phyloP scores from a whole-genome alignment of 768 basidiomycete genomes.

The Calocybe gangraenosa region DNA sequence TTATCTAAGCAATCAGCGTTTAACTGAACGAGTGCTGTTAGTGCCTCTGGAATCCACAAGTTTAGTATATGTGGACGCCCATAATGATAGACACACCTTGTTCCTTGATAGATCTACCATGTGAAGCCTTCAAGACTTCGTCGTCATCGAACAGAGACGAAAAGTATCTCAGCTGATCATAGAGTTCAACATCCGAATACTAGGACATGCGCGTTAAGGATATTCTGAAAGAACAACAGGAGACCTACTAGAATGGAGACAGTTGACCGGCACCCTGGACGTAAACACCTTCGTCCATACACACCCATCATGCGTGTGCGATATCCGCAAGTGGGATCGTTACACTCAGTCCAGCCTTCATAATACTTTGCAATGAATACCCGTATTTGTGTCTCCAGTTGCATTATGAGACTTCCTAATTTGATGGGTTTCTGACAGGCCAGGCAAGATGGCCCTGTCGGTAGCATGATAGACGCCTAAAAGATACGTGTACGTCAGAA shows the following conservation, averaged over 20 bases:
- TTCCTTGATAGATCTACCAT: conserved; percentile 34
- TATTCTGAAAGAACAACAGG: background rate
- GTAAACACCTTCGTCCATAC: conserved; percentile 80
- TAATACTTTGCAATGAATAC: conserved; percentile 78
- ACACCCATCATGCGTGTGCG: conserved; percentile 94
- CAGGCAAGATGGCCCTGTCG: conserved; percentile 67
- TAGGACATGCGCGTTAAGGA: conserved; percentile 1
- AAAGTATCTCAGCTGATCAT: conserved; percentile 89
- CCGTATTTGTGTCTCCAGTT: conserved; percentile 86
- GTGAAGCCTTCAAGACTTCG: conserved; percentile 51
- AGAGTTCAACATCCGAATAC: conserved; percentile 55
- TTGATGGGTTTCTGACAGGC: conserved; percentile 54
- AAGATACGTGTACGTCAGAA: conserved; percentile 4
- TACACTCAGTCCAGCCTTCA: conserved; percentile 83
- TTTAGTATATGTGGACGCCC: background rate
- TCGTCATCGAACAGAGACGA: conserved; percentile 71
- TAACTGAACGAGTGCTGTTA: conserved; percentile 41
- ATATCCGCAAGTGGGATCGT: conserved; percentile 78
- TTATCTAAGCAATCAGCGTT: conserved; percentile 49
- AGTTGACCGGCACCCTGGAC: conserved; percentile 60
- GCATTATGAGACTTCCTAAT: conserved; percentile 65
- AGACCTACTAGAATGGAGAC: conserved; percentile 71
- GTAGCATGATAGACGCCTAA: conserved; percentile 64
- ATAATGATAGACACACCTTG: conserved; percentile 28
- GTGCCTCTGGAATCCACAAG: conserved; percentile 41